Evolutionary conservation across 2,329 filamentous ascomycete species (phyloP).

Genomic region (Exophiala calicioides): DNA sequence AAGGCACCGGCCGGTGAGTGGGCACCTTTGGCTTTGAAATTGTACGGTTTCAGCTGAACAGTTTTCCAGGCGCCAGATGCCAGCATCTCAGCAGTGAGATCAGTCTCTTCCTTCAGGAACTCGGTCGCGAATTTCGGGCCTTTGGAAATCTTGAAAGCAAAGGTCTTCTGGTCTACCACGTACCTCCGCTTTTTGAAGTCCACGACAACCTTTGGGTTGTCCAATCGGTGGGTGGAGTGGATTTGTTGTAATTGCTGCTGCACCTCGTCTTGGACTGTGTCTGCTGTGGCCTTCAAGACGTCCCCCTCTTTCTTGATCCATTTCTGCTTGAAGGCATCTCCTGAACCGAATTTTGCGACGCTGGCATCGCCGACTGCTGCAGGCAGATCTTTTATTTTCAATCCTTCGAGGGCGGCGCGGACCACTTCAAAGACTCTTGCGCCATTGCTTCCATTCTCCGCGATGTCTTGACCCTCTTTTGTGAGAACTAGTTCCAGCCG

Average conservation of each 20-base stretch:
- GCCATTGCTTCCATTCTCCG: slow-evolving; percentile 75
- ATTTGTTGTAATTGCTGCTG: slow-evolving; percentile 74
- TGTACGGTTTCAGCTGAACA: slow-evolving; percentile 81
- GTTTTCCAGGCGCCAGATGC: slow-evolving; percentile 85
- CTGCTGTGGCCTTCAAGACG: slow-evolving; percentile 56
- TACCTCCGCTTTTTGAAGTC: slow-evolving; percentile 94
- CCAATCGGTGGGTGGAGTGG: slow-evolving; percentile 66
- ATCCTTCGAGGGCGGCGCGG: slow-evolving; percentile 70
- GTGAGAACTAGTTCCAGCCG: slow-evolving; percentile 76
- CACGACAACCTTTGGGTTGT: slow-evolving; percentile 72
- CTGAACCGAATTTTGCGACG: slow-evolving; percentile 71
- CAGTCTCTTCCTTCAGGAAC: slow-evolving; percentile 89
- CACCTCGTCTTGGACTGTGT: slow-evolving; percentile 78
- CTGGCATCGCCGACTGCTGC: slow-evolving; percentile 48
- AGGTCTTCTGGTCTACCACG: slow-evolving; percentile 77
- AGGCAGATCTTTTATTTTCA: slow-evolving; percentile 73
- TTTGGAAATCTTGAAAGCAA: slow-evolving; percentile 81
- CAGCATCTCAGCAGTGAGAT: slow-evolving; percentile 92
- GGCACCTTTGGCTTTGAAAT: slow-evolving; percentile 69
- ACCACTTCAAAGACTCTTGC: slow-evolving; percentile 79
- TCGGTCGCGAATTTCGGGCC: slow-evolving; percentile 85
- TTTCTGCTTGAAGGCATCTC: slow-evolving; percentile 81
- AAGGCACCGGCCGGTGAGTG: slow-evolving; percentile 51
- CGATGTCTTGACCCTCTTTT: slow-evolving; percentile 70
- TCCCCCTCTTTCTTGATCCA: slow-evolving; percentile 67